Evolutionary conservation across 2,329 filamentous ascomycete species (phyloP).

Genomic region (Monosporascus ibericus): DNA sequence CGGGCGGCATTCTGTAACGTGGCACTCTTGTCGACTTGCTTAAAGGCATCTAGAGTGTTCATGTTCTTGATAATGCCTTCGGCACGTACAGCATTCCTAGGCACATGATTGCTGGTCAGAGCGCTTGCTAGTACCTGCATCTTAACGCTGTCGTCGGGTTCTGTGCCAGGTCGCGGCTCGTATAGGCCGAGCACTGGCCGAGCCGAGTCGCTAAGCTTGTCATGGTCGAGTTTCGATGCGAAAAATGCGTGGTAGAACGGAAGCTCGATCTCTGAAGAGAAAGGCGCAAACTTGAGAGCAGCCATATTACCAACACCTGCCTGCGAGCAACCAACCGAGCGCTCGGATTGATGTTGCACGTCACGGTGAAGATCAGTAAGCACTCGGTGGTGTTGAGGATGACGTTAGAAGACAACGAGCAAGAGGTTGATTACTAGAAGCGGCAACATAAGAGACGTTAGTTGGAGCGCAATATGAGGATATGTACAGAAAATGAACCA

Average conservation of each 20-base stretch:
- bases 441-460: too few relatives aligned
- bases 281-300: conserved; percentile 69
- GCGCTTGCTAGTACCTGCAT: conserved; percentile 89
- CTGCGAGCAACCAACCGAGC: background rate
- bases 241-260: conserved; percentile 94
- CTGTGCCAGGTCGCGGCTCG: conserved; percentile 67
- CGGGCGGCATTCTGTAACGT: conserved; percentile 73
- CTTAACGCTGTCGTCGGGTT: conserved; percentile 70
- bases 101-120: conserved; percentile 68
- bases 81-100: conserved; percentile 68
- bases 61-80: conserved; percentile 95
- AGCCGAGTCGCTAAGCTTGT: conserved; percentile 91
- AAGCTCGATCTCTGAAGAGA: conserved; percentile 89
- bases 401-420: background rate
- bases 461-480: too few relatives aligned
- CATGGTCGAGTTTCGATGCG: conserved; percentile 88
- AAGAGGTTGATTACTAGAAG: background rate
- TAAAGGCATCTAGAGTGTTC: conserved; percentile 93
- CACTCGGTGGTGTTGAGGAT: background rate
- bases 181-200: conserved; percentile 83
- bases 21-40: conserved; percentile 69
- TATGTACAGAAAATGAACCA: too few relatives aligned
- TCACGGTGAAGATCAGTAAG: background rate
- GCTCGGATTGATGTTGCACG: background rate
- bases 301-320: conserved; percentile 25